These are phyloP conservation scores for Diaporthe longicolla DNA, from an alignment of 2,329 filamentous ascomycete genomes.

Conservation along the genomic window DNA sequence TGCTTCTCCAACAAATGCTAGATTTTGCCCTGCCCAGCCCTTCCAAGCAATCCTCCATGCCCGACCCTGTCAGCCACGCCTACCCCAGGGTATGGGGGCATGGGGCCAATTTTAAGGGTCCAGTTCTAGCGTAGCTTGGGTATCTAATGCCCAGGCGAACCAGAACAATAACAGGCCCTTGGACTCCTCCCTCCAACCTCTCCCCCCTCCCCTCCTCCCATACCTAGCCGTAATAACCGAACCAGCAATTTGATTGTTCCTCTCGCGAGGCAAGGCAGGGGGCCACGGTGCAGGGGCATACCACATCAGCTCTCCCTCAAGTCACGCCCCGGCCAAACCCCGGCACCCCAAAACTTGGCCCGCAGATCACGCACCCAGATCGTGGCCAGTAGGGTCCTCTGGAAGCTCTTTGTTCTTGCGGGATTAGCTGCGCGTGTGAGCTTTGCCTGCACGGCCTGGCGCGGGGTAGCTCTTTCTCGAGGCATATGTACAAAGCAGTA, in stretches of 20 bases:
- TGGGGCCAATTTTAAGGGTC: conserved; percentile 31
- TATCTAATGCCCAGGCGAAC: conserved; percentile 7
- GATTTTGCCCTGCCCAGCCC: conserved; percentile 4
- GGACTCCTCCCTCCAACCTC: background rate
- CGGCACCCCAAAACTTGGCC: conserved; percentile 8
- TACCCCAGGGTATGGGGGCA: background rate
- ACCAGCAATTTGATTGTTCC: background rate
- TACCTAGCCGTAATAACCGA: conserved; percentile 8
- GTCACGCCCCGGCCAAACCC: conserved; percentile 11
- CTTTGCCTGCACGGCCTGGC: conserved; percentile 6
- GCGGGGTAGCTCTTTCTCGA: conserved; percentile 18
- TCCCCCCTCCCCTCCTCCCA: background rate
- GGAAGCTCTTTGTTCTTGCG: background rate
- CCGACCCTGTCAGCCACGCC: conserved; percentile 16
- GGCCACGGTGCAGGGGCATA: background rate
- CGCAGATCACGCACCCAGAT: conserved; percentile 29
- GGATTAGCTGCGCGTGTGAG: conserved; percentile 6
- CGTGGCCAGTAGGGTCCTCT: conserved; percentile 30
- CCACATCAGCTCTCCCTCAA: background rate
- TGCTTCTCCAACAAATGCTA: background rate
- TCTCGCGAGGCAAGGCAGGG: background rate
- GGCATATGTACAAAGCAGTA: background rate
- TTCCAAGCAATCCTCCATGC: conserved; percentile 11
- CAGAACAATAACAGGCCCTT: background rate
- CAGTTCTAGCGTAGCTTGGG: conserved; percentile 3